Conservation (phyloP, 208 protist species). For the Acanthamoeba healyi region DNA sequence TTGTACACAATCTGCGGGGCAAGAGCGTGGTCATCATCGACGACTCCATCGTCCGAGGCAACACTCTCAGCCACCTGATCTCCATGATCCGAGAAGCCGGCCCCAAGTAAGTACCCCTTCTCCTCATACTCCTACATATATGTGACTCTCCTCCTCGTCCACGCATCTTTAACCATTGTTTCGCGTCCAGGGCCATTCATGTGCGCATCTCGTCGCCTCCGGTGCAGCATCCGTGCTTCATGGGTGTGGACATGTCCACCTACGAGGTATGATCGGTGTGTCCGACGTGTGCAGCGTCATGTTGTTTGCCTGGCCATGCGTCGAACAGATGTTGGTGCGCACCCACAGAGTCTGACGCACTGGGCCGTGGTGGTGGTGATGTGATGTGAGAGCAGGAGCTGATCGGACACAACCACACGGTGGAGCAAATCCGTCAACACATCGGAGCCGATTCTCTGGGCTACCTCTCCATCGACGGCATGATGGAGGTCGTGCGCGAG, state of each 20-base stretch:
- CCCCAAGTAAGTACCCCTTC: conserved; percentile 31
- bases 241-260: conserved; percentile 81
- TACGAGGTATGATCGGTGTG: conserved; percentile 46
- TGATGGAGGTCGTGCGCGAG: conserved; percentile 62
- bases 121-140: too few relatives aligned
- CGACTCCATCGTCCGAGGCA: conserved; percentile 83
- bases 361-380: not conserved
- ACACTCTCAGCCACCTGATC: conserved; percentile 77
- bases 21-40: conserved; percentile 80
- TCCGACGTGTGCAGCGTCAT: not conserved
- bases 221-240: conserved; percentile 79
- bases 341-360: too few relatives aligned
- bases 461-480: conserved; percentile 76
- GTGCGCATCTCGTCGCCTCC: conserved; percentile 83
- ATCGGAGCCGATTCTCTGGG: conserved; percentile 81
- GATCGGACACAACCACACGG: conserved; percentile 77
- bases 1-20: conserved; percentile 77
- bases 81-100: conserved; percentile 45
- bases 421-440: conserved; percentile 78
- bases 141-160: too few relatives aligned
- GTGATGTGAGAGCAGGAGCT: conserved; percentile 32
- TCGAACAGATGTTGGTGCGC: not conserved
- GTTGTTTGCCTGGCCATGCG: not conserved
- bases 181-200: conserved; percentile 70
- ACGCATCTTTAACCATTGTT: too few relatives aligned